phyloP scores from a whole-genome alignment of 306 rosid species.

The Dryas octopetala region DNA sequence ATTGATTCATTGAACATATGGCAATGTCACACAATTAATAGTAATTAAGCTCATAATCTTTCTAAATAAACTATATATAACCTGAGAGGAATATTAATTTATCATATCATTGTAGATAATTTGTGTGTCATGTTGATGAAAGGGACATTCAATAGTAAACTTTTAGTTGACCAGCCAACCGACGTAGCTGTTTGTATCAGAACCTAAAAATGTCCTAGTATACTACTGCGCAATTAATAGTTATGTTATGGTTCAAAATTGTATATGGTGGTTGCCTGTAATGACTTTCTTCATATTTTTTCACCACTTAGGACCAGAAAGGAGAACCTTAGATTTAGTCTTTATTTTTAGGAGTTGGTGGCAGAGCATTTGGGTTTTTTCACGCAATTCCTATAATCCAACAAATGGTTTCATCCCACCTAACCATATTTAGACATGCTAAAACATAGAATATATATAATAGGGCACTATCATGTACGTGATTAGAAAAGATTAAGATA shows the following conservation, averaged over 20 bases:
- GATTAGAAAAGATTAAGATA: conserved; percentile 8
- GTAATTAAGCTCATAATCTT: background rate
- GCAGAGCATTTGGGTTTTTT: conserved; percentile 4
- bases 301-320: conserved; percentile 21
- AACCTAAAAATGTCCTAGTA: background rate
- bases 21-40: background rate
- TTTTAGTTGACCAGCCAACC: conserved; percentile 29
- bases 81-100: background rate
- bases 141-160: conserved; percentile 20
- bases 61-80: conserved; percentile 13
- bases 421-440: conserved; percentile 27
- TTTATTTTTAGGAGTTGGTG: conserved; percentile 13
- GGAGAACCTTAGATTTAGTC: conserved; percentile 27
- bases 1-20: conserved; percentile 5
- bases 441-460: conserved; percentile 16
- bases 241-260: conserved; percentile 24
- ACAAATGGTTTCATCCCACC: conserved; percentile 43
- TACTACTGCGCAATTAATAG: background rate
- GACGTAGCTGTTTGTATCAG: conserved; percentile 18
- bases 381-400: conserved; percentile 17
- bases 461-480: conserved; percentile 15
- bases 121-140: conserved; percentile 36
- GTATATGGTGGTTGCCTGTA: conserved; percentile 21
- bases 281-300: conserved; percentile 25
- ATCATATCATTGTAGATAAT: conserved; percentile 2